Conservation (phyloP, 352 stramenopile genomes). For the Phytopythium oedochilum region DNA sequence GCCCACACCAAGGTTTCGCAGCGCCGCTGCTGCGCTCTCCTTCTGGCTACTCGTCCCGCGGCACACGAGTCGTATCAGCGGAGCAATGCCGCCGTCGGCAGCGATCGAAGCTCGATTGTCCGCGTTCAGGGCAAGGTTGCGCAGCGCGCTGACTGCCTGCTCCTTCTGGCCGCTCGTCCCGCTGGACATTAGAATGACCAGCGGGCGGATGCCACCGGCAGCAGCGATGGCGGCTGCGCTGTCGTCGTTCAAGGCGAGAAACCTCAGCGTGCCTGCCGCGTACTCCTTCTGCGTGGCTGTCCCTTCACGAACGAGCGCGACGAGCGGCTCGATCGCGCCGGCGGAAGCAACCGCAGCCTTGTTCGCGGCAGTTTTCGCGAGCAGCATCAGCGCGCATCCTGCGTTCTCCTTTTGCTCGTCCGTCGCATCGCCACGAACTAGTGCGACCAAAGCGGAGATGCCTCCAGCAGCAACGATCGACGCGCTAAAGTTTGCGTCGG, state of each 20-base stretch:
- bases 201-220: not conserved
- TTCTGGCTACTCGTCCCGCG: not conserved
- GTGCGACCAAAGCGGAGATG: not conserved
- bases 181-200: not conserved
- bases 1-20: not conserved
- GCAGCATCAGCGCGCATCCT: not conserved
- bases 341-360: not conserved
- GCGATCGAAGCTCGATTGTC: not conserved
- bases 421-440: not conserved
- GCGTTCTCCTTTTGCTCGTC: not conserved
- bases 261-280: not conserved
- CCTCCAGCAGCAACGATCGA: not conserved
- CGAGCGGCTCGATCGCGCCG: not conserved
- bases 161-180: conserved; percentile 1
- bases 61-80: not conserved
- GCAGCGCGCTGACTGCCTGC: not conserved
- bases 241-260: not conserved
- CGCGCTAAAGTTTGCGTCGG: not conserved
- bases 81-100: not conserved
- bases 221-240: not conserved
- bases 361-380: not conserved
- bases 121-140: not conserved
- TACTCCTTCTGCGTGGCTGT: not conserved
- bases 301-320: not conserved
- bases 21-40: not conserved